A percentile compares a stretch with the other conserved stretches of the same genome.
Evolutionary conservation across 2,329 filamentous ascomycete genomes (phyloP).

Genomic region (Phialocephala sp.): DNA sequence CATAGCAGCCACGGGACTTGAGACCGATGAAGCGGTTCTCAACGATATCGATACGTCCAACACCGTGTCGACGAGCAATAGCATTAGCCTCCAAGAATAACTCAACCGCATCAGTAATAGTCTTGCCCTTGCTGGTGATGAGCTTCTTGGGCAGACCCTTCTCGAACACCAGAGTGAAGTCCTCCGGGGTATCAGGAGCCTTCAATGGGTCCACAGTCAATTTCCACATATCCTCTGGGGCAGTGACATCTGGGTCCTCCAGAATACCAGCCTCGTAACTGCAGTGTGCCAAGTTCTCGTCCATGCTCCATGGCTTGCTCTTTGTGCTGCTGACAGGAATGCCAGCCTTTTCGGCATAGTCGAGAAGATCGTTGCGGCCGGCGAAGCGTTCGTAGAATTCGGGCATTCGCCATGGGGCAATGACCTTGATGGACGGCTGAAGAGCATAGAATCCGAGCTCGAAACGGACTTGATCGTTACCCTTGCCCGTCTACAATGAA

Average conservation of each 20-base stretch:
- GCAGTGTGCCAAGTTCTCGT: slow-evolving; percentile 78
- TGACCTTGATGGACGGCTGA: slow-evolving; percentile 70
- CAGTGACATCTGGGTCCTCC: slow-evolving; percentile 67
- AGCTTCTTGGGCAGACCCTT: slow-evolving; percentile 77
- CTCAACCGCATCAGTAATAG: slow-evolving; percentile 70
- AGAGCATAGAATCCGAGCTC: slow-evolving; percentile 66
- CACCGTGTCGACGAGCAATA: slow-evolving; percentile 73
- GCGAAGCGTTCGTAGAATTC: slow-evolving; percentile 74
- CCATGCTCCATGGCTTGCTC: slow-evolving; percentile 71
- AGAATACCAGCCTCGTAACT: slow-evolving; percentile 72
- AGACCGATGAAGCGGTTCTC: slow-evolving; percentile 82
- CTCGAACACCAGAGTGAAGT: slow-evolving; percentile 75
- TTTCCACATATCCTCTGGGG: slow-evolving; percentile 83
- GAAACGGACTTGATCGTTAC: slow-evolving; percentile 70
- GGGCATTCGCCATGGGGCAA: slow-evolving; percentile 76
- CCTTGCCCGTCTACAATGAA: slow-evolving; percentile 58
- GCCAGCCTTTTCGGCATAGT: slow-evolving; percentile 69
- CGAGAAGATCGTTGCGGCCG: slow-evolving; percentile 74
- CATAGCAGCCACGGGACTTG: slow-evolving; percentile 83
- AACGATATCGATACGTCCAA: slow-evolving; percentile 84
- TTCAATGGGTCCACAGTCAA: slow-evolving; percentile 70
- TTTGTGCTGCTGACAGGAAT: slow-evolving; percentile 78
- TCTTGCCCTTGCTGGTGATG: slow-evolving; percentile 59
- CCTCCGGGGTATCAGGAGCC: slow-evolving; percentile 72
- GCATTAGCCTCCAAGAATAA: slow-evolving; percentile 75